Percentiles rank a stretch among this genome's conserved stretches.
phyloP scores from a whole-genome alignment of 1,284 basidiomycete genomes.

The Paramarasmius palmivorus region DNA sequence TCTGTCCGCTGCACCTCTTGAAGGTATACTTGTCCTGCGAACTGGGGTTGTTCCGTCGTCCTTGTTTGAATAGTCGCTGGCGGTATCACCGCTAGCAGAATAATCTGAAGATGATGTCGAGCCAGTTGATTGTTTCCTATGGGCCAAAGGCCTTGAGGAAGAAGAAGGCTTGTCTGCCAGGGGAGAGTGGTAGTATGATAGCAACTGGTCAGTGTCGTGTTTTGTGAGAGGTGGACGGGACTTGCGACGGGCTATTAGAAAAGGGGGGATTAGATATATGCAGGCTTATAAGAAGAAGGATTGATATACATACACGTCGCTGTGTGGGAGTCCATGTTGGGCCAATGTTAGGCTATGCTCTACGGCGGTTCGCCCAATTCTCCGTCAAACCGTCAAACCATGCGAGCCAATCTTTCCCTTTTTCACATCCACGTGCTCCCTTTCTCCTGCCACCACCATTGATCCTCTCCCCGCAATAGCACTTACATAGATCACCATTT shows the following conservation, averaged over 20 bases:
- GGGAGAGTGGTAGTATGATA: conserved; percentile 39
- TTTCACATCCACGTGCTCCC: no score
- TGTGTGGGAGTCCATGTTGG: no score
- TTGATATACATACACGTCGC: no score
- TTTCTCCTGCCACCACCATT: no score
- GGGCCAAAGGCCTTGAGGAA: neutral
- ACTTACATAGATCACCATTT: no score
- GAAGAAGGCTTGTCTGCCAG: conserved; percentile 30
- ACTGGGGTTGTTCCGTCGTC: conserved; percentile 28
- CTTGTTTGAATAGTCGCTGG: conserved; percentile 21
- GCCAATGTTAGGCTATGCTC: no score
- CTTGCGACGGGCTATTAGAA: neutral
- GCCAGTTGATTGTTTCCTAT: conserved; percentile 26
- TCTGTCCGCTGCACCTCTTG: conserved; percentile 60
- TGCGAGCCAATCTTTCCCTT: no score
- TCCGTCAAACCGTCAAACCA: no score
- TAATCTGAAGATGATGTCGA: conserved; percentile 52
- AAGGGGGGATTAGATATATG: neutral
- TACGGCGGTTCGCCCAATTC: no score
- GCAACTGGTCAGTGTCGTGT: conserved; percentile 30
- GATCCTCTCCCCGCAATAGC: no score
- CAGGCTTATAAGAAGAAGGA: no score
- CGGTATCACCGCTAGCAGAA: conserved; percentile 36
- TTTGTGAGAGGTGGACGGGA: conserved; percentile 8
- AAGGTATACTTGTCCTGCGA: conserved; percentile 41